phyloP scores from a whole-genome alignment of 2,329 filamentous ascomycete genomes.

The Diaporthe vexans region DNA sequence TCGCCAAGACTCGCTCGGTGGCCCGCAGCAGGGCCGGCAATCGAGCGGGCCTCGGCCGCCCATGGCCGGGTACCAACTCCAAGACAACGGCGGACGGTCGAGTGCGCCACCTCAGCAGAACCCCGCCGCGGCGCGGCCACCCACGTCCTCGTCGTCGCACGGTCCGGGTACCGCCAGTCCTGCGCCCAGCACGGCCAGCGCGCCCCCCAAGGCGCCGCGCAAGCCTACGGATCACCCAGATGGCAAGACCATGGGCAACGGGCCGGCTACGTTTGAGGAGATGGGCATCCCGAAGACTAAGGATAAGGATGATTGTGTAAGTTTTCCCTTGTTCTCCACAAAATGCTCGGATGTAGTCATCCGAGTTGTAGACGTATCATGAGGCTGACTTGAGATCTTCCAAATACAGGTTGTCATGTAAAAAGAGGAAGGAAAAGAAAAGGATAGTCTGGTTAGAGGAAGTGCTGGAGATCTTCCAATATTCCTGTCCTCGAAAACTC shows the following conservation, averaged over 20 bases:
- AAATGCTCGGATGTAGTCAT: neutral
- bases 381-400: neutral
- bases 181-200: constrained; percentile 37
- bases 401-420: constrained; percentile 13
- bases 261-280: constrained; percentile 95
- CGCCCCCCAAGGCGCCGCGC: constrained; percentile 13
- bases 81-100: constrained; percentile 48
- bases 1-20: constrained; percentile 31
- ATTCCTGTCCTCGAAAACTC: neutral
- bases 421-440: neutral
- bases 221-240: constrained; percentile 53
- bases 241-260: constrained; percentile 71
- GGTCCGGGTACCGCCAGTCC: constrained; percentile 36
- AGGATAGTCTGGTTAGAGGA: neutral
- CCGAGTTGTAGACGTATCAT: neutral
- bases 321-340: constrained; percentile 48
- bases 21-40: constrained; percentile 26
- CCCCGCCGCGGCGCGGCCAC: constrained; percentile 39
- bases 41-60: constrained; percentile 37
- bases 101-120: constrained; percentile 54
- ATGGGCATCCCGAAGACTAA: constrained; percentile 94
- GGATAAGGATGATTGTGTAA: constrained; percentile 91
- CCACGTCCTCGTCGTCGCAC: constrained; percentile 34
- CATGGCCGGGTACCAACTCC: constrained; percentile 7
- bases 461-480: neutral